Evolutionary conservation across 2,329 filamentous ascomycete genomes (phyloP).

Genomic region (Paecilomyces sp.): DNA sequence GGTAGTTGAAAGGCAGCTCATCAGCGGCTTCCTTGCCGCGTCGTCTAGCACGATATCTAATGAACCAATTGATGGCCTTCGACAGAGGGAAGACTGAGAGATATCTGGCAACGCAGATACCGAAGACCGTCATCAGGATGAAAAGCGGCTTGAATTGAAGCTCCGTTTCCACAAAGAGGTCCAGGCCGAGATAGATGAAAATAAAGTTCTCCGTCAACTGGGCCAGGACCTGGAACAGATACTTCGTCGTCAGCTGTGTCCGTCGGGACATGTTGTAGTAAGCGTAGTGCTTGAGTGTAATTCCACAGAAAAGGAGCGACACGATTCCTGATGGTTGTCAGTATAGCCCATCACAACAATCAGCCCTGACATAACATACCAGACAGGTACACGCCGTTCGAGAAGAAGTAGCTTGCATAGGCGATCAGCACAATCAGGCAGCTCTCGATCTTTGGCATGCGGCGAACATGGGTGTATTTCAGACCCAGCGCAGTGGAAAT

Average conservation of each 20-base stretch:
- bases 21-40: conserved; percentile 71
- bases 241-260: conserved; percentile 96
- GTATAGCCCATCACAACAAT: conserved; percentile 3
- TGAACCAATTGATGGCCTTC: conserved; percentile 83
- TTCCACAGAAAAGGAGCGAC: conserved; percentile 91
- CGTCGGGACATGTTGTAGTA: conserved; percentile 99
- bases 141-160: conserved; percentile 90
- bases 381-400: conserved; percentile 91
- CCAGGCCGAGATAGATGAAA: conserved; percentile 95
- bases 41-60: conserved; percentile 73
- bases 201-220: conserved; percentile 99
- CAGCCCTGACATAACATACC: conserved; percentile 47
- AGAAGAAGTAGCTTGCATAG: conserved; percentile 96
- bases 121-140: conserved; percentile 84
- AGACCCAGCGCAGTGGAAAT: conserved; percentile 79
- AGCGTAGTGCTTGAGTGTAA: conserved; percentile 96
- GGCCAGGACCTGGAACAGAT: conserved; percentile 88
- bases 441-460: conserved; percentile 94
- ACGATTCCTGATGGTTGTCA: conserved; percentile 68
- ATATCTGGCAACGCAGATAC: conserved; percentile 88
- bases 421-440: conserved; percentile 89
- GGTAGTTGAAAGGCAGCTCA: conserved; percentile 88
- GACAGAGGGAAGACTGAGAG: conserved; percentile 92
- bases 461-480: conserved; percentile 88
- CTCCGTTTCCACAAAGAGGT: conserved; percentile 83